Evolutionary conservation across 1,139 yeast species (phyloP), one percentile per base, ranked within the genome.

Genomic region (Yamadazyma sp.): DNA sequence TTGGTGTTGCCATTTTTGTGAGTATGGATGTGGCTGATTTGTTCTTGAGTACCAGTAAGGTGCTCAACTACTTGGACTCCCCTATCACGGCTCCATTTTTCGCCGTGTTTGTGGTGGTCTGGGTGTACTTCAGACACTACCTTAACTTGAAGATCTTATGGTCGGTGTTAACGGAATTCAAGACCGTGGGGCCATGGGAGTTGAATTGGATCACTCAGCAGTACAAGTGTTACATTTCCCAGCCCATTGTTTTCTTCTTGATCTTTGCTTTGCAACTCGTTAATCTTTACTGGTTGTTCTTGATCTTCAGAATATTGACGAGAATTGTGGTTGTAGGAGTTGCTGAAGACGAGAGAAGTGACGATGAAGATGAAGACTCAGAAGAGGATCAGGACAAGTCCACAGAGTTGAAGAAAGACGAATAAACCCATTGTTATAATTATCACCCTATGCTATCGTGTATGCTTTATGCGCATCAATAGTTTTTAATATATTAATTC

Each of bases 21-120:
- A 88, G 97, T 18, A 92, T 92, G 99, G 99, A 92, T 62, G 74
- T 88, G 22, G 86, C 96, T 14, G 99, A 92, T 66, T 82, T 88
- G 62, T 87, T 89, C 66, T 71, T 92, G 51, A 85, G 97, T 7
- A 52, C 73, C 9, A 87, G 97, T 20, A 92, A 94, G 63, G 78
- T 88, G 12, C 68, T 89, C 48, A 90, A 88, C 62, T 92, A 92
- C 58, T 61, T 92, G 47, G 85, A 88, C 52, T 82, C 92, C 2
- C 56, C 72, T 2, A 44, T 80, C 5, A 77, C 83, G 1, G 79
- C 76, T 0, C 84, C 86, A 3, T 78, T 86, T 51, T 87, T 87
- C 48, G 52, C 76, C n/a, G 8, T 78, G 1, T 94, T 92, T 51
- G 76, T 86, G 39, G 55, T 54, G 7, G 76, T 76, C 28, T 92